Conservation (phyloP, 2,329 filamentous ascomycete species). For the Phoma herbarum region DNA sequence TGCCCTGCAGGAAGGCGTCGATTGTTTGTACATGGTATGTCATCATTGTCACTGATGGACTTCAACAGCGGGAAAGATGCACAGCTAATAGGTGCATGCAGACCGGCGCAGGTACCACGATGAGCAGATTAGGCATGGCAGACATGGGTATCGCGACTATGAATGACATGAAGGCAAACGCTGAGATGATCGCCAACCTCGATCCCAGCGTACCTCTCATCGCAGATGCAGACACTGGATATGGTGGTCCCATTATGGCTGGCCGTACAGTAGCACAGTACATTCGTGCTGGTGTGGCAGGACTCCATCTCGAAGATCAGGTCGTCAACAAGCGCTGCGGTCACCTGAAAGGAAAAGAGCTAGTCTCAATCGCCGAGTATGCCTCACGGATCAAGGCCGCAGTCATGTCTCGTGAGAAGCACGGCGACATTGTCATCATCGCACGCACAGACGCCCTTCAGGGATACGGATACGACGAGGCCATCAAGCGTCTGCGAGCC, state of each 20-base stretch:
- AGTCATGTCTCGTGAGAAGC: constrained; percentile 57
- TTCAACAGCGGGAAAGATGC: background rate
- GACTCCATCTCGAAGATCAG: constrained; percentile 70
- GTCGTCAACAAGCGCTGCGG: constrained; percentile 71
- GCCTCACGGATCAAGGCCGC: constrained; percentile 67
- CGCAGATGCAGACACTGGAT: constrained; percentile 68
- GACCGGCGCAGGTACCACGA: constrained; percentile 70
- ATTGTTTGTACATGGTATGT: constrained; percentile 72
- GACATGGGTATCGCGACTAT: constrained; percentile 70
- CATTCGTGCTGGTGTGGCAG: constrained; percentile 65
- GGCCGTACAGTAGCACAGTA: constrained; percentile 64
- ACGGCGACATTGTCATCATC: constrained; percentile 70
- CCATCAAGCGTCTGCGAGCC: constrained; percentile 59
- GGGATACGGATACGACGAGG: constrained; percentile 65
- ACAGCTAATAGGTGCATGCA: constrained; percentile 35
- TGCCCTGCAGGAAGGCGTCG: constrained; percentile 69
- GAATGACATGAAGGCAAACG: constrained; percentile 70
- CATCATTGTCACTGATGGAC: background rate
- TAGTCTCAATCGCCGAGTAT: constrained; percentile 63
- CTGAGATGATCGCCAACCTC: constrained; percentile 70
- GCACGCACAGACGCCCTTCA: constrained; percentile 70
- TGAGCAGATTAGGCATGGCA: constrained; percentile 68
- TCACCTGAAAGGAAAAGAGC: constrained; percentile 68
- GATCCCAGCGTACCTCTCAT: constrained; percentile 66
- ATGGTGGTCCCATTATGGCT: constrained; percentile 57